Base-by-base conservation (phyloP, 2,329 filamentous ascomycete genomes). In the Endothia cerciana region DNA sequence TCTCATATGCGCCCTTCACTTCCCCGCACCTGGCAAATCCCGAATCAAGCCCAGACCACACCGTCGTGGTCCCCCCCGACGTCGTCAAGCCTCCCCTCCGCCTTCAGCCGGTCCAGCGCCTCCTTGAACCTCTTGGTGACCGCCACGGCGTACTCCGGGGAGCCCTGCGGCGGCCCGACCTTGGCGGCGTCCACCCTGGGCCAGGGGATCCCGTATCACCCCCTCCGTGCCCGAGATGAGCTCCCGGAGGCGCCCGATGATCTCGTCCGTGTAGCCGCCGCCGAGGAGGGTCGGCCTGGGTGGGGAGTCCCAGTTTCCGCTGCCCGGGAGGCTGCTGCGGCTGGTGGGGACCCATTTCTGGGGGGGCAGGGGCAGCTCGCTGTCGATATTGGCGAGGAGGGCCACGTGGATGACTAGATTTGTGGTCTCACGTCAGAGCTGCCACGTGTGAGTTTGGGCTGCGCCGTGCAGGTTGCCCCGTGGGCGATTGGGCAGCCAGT, bases 211-310 rank as follows among this genome's bases (percentile, higher is more conserved):
- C n/a, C 28, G n/a, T 5, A 11, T 36, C 55, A 36, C 30, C 30
- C 55, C 55, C 15, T 40, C 38, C 13, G 55, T 28, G 10, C 13
- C 11, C 19, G 55, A 19, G 33, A 38, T 19, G 36, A 57, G 55
- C 36, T 36, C 19, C 33, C 22, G 33, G 11, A 57, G 33, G 17
- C 33, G 28, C 6, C 11, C n/a, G 11, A 58, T 41, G 33, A 58
- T 40, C 33, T 58, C 36, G 36, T 58, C 55, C 55, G 55, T 58
- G 38, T 40, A 58, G 36, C 33, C 55, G 55, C 55, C 55, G 55
- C 36, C 55, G 15, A 57, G 41, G 55, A 58, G 33, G 55, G 41
- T 17, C 3, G 55, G 36, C 22, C 38, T 58, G 19, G 55, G 36
- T n/a, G 55, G 55, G 13, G 55, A 10, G 11, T 40, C 22, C 55